A percentile compares a stretch with the other conserved stretches of the same genome.
Conservation (phyloP, 73 alveolate genomes). For the Durusdinium trenchii region DNA sequence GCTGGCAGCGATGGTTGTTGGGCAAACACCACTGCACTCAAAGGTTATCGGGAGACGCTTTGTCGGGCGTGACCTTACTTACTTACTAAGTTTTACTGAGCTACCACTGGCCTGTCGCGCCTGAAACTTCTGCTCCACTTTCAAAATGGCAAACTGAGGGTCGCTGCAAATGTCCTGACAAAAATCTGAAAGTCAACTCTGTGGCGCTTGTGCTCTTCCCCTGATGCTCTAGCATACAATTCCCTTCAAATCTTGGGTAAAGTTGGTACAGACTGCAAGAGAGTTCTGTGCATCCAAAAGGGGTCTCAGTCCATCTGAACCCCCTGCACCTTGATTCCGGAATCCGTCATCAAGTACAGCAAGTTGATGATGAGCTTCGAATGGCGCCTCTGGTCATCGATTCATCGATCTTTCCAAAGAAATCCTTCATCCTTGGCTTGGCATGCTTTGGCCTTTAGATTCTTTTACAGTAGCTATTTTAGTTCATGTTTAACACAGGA, state of each 20-base stretch:
- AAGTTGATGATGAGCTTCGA: slow-evolving; percentile 94
- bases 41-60: no score
- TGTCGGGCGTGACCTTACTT: neutral
- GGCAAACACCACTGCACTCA: no score
- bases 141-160: slow-evolving; percentile 81
- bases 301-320: neutral
- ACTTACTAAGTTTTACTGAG: neutral
- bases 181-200: neutral
- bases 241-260: neutral
- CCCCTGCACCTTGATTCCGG: slow-evolving; percentile 84
- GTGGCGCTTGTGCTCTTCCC: neutral
- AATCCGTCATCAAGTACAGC: slow-evolving; percentile 87
- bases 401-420: neutral
- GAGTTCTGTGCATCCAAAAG: neutral
- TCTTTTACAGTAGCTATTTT: no score
- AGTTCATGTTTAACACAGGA: no score
- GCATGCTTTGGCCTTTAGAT: no score
- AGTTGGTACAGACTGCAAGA: neutral
- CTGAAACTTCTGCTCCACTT: slow-evolving; percentile 92
- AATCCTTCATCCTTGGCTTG: no score
- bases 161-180: slow-evolving; percentile 69
- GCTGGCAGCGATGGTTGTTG: neutral
- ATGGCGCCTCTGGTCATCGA: slow-evolving; percentile 1
- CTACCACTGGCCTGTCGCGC: neutral
- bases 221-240: neutral